Base-by-base conservation (phyloP, 2,329 filamentous ascomycete species). In the Fusarium pseudonygamai region DNA sequence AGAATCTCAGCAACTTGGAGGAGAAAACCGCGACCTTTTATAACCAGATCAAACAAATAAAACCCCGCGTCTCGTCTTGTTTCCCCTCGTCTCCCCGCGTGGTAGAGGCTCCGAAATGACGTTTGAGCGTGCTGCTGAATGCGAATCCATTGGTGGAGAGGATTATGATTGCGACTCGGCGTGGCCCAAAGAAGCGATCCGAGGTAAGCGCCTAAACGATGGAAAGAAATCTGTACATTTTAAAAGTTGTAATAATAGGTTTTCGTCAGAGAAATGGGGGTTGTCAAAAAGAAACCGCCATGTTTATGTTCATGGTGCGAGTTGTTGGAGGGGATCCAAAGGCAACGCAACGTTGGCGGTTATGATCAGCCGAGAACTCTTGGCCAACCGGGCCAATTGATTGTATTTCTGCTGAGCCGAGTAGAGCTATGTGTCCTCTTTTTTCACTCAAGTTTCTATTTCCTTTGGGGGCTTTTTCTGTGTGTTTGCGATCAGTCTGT, bases 191-290 rank as follows among this genome's bases (percentile, higher is more conserved):
- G 63, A 11, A 73, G 71, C 43, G 71, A 74, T 47, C 71, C 71
- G 71, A 73, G 71, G 71, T 60, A 73, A 73, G 65, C 69, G 69
- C 61, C 57, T 42, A 47, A 68, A 67, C 53, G 22, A 37, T 26
- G 40, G 42, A 43, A 63, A 45, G 39, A 52, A 55, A 32, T 37
- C n/a, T 39, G 65, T 61, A 50, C 56, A 28, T 45, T 43, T 16
- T 8, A 20, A 58, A n/a, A 47, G 26, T 16, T 24, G 43, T 39
- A 60, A 74, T 73, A 74, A 73, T 73, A 73, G 34, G 43, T 68
- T 60, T 74, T 71, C 64, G 71, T 74, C 71, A 73, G 58, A 68
- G 67, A 73, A 74, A 74, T 58, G 59, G 39, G 34, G 67, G 62
- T 50, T 64, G 71, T 68, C 71, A 73, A 74, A 73, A 71, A 73